phyloP scores from a whole-genome alignment of 805 yeast species.

The Wickerhamomyces mucosus region DNA sequence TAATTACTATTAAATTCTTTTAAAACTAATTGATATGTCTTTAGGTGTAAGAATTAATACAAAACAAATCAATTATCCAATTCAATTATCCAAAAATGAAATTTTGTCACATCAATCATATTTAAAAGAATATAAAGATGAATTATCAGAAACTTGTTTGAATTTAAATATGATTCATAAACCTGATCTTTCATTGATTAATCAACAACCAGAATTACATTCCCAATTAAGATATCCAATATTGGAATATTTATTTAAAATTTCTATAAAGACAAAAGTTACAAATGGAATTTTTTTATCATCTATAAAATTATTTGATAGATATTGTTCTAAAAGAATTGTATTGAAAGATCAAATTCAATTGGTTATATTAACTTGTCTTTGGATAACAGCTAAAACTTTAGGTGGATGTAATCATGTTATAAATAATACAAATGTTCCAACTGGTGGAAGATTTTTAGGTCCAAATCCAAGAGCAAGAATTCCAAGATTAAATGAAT shows the following conservation, averaged over 20 bases:
- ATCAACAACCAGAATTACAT: constrained; percentile 81
- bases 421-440: constrained; percentile 37
- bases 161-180: constrained; percentile 28
- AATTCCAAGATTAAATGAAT: constrained; percentile 64
- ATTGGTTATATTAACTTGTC: constrained; percentile 80
- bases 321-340: constrained; percentile 83
- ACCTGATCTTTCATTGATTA: constrained; percentile 58
- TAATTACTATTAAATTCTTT: no score
- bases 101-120: constrained; percentile 34
- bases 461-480: constrained; percentile 71
- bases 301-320: constrained; percentile 71
- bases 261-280: constrained; percentile 52
- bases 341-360: constrained; percentile 83
- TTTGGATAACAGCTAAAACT: constrained; percentile 89
- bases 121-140: constrained; percentile 43
- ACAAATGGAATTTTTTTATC: constrained; percentile 59
- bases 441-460: constrained; percentile 49
- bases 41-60: constrained; percentile 30
- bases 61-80: constrained; percentile 41
- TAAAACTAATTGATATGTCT: no score
- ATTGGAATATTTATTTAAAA: constrained; percentile 73
- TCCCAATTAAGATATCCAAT: constrained; percentile 65
- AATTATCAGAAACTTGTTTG: constrained; percentile 31
- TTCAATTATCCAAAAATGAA: constrained; percentile 40
- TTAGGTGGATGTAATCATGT: constrained; percentile 67